phyloP scores from a whole-genome alignment of 192 early-diverging fungal species.

The Geosiphon pyriformis region DNA sequence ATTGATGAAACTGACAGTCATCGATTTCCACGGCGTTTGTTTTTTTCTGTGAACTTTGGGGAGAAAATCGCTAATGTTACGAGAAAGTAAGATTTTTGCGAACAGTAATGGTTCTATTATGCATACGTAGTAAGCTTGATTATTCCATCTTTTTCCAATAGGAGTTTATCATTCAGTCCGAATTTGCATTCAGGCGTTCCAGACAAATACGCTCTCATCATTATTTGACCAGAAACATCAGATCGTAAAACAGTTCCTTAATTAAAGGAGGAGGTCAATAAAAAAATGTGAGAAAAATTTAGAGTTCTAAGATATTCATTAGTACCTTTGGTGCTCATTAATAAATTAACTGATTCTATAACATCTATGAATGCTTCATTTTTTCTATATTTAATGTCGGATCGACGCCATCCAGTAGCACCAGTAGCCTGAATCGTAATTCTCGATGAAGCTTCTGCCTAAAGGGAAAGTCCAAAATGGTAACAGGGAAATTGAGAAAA shows the following conservation, averaged over 20 bases:
- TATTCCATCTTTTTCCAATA: constrained; percentile 79
- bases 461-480: constrained; percentile 10
- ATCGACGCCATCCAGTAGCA: constrained; percentile 86
- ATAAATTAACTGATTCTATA: constrained; percentile 93
- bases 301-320: no score
- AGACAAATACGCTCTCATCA: constrained; percentile 93
- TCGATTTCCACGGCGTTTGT: constrained; percentile 85
- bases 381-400: constrained; percentile 93
- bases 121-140: no score
- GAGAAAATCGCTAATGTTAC: no score
- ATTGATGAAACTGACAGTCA: constrained; percentile 98
- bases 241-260: constrained; percentile 76
- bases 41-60: background rate
- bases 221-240: constrained; percentile 85
- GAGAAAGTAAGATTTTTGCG: no score
- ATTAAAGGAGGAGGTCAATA: no score
- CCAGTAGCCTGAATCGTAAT: constrained; percentile 97
- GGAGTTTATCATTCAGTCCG: constrained; percentile 91
- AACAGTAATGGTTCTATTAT: background rate
- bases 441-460: constrained; percentile 54
- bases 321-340: constrained; percentile 62
- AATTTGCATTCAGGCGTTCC: constrained; percentile 98
- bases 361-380: constrained; percentile 99
- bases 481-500: no score
- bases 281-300: no score